Conservation (phyloP, 2,329 filamentous ascomycete genomes). For the Penicillium sp. region DNA sequence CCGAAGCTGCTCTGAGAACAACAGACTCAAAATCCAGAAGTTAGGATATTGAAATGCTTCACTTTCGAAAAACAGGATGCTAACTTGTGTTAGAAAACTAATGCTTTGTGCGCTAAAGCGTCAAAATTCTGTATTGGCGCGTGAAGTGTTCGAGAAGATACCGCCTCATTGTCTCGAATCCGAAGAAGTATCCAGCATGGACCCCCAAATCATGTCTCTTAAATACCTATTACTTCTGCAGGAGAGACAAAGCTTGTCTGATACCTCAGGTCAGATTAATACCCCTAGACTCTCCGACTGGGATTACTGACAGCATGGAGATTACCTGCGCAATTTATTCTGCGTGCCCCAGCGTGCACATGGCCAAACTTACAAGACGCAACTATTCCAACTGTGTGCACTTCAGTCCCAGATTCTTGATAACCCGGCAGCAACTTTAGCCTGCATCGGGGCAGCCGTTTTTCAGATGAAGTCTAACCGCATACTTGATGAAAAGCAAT, state of each 20-base stretch:
- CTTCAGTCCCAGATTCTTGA: slow-evolving; percentile 65
- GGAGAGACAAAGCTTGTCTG: background rate
- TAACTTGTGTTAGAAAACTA: slow-evolving; percentile 54
- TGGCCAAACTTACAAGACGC: too few relatives aligned
- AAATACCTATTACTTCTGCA: background rate
- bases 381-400: slow-evolving; percentile 67
- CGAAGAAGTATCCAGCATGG: background rate
- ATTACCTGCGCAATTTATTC: too few relatives aligned
- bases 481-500: too few relatives aligned
- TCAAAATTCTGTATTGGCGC: background rate
- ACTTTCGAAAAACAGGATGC: background rate
- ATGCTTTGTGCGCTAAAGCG: slow-evolving; percentile 59
- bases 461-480: too few relatives aligned
- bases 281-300: background rate
- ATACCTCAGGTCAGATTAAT: background rate
- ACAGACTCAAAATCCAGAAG: slow-evolving; percentile 64
- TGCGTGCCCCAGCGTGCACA: too few relatives aligned
- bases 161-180: background rate
- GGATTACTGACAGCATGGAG: background rate
- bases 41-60: slow-evolving; percentile 24
- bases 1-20: slow-evolving; percentile 57
- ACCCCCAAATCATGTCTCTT: background rate
- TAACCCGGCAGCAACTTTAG: slow-evolving; percentile 52
- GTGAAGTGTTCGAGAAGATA: too few relatives aligned
- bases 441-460: slow-evolving; percentile 1